Percentiles rank a stretch among this genome's conserved stretches.
phyloP scores from a whole-genome alignment of 305 asterid genomes.

The Ilex paraguariensis region DNA sequence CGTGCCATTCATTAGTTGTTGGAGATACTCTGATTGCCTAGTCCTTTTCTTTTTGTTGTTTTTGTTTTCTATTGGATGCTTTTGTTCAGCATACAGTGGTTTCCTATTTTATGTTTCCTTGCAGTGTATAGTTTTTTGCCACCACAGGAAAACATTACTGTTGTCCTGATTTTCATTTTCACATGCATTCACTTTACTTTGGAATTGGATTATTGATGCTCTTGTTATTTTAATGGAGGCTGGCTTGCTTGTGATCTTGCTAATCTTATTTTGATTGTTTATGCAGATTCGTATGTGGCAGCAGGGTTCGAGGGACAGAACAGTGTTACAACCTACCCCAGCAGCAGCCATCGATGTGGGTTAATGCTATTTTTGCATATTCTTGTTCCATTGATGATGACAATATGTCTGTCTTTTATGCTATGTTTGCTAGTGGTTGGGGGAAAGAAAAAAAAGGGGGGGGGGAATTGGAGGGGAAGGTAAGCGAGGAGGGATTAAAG shows the following conservation, averaged over 20 bases:
- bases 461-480: background rate
- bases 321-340: constrained; percentile 86
- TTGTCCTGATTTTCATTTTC: too few relatives aligned
- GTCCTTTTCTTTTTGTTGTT: too few relatives aligned
- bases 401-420: constrained; percentile 9
- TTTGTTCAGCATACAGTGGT: background rate
- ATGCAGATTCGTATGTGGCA: constrained; percentile 93
- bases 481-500: background rate
- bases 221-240: background rate
- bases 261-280: constrained; percentile 3
- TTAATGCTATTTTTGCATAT: constrained; percentile 15
- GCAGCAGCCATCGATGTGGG: constrained; percentile 97
- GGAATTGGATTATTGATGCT: background rate
- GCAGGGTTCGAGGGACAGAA: constrained; percentile 85
- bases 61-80: too few relatives aligned
- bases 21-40: too few relatives aligned
- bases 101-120: background rate
- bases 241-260: background rate
- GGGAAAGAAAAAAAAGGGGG: too few relatives aligned
- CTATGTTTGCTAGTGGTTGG: background rate
- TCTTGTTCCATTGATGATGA: constrained; percentile 14
- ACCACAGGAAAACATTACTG: too few relatives aligned
- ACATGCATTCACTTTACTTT: background rate
- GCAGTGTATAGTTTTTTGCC: background rate
- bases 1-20: too few relatives aligned